Percentiles rank a stretch among this genome's conserved stretches.
These are phyloP conservation scores for Ogataea glucozyma DNA, from an alignment of 805 yeast species.

Conservation along the genomic window DNA sequence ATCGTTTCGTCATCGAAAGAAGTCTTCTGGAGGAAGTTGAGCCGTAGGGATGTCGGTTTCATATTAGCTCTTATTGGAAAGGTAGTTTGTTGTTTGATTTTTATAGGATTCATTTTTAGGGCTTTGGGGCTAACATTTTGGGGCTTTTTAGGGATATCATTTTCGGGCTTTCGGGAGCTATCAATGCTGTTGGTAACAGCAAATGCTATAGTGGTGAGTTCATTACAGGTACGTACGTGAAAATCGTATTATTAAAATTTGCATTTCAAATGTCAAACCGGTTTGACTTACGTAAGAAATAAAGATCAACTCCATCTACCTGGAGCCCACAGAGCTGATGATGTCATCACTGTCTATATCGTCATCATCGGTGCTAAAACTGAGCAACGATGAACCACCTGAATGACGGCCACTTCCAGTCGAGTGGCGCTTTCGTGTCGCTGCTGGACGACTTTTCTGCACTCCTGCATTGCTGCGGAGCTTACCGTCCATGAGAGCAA, in stretches of 20 bases:
- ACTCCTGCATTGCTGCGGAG: constrained; percentile 9
- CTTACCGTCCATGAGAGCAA: constrained; percentile 21
- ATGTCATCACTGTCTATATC: constrained; percentile 9
- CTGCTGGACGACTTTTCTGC: not conserved
- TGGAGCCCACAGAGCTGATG: constrained; percentile 1
- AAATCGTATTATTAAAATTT: not conserved
- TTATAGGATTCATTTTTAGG: not conserved
- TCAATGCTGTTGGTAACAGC: too few relatives aligned
- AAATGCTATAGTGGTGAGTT: too few relatives aligned
- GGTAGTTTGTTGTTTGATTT: not conserved
- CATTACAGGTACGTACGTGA: too few relatives aligned
- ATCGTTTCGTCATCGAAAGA: constrained; percentile 37
- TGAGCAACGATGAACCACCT: constrained; percentile 5
- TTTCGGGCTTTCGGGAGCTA: not conserved
- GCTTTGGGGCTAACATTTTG: not conserved
- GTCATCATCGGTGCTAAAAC: constrained; percentile 9
- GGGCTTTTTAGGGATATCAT: not conserved
- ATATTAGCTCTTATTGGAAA: too few relatives aligned
- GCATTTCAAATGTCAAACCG: too few relatives aligned
- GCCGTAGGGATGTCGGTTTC: constrained; percentile 9
- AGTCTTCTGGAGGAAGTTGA: constrained; percentile 28
- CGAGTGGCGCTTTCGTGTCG: constrained; percentile 4
- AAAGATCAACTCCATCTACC: not conserved
- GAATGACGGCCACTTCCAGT: constrained; percentile 8
- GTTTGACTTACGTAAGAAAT: constrained; percentile 2